A percentile compares a stretch with the other conserved stretches of the same genome.
phyloP scores from a whole-genome alignment of 371 early-diverging fungal species.

The Apophysomyces ossiformis region DNA sequence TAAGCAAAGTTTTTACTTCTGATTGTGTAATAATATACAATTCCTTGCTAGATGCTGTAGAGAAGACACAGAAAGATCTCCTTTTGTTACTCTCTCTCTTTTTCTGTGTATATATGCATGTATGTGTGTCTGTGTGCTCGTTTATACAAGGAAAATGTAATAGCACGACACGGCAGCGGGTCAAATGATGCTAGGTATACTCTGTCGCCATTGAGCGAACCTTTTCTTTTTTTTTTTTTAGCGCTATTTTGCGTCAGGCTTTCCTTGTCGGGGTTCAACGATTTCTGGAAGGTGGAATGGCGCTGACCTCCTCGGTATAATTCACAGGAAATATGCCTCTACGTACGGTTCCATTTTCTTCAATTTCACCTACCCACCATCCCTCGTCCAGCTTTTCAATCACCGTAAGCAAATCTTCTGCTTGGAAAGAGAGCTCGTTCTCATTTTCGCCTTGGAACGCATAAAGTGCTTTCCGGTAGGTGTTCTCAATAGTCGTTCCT shows the following conservation, averaged over 20 bases:
- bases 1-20: no score
- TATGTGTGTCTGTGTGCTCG: no score
- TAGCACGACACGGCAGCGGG: neutral
- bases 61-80: no score
- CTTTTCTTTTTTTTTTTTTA: no score
- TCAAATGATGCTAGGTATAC: neutral
- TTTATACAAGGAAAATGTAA: no score
- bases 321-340: constrained; percentile 88
- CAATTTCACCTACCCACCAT: constrained; percentile 87
- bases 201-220: no score
- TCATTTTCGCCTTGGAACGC: constrained; percentile 67
- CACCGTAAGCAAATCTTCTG: constrained; percentile 76
- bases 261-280: neutral
- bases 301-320: constrained; percentile 59
- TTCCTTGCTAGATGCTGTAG: no score
- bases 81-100: no score
- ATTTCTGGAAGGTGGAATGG: neutral
- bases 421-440: constrained; percentile 72
- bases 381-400: constrained; percentile 81
- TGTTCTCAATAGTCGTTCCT: constrained; percentile 20
- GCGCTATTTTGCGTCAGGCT: no score
- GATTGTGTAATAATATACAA: no score
- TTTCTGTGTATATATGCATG: no score
- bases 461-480: constrained; percentile 64
- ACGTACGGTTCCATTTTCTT: constrained; percentile 41